phyloP scores from a whole-genome alignment of 345 rosid species.

The Camelina hispida region DNA sequence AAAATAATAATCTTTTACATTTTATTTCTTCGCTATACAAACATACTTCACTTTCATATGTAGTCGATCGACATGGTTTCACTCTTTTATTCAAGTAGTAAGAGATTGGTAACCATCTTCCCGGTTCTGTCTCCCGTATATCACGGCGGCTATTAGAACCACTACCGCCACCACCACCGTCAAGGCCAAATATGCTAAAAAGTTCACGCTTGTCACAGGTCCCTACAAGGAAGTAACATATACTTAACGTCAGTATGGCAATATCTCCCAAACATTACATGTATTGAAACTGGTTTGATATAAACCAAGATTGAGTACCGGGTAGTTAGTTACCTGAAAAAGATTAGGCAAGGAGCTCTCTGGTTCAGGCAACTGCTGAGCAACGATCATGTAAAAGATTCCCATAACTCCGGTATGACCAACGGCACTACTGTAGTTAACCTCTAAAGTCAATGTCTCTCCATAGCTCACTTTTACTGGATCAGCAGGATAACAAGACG shows the following conservation, averaged over 20 bases:
- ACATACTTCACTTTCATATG: not conserved
- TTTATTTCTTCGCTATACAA: too few species aligned
- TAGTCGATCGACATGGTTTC: not conserved
- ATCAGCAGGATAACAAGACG: conserved; percentile 75
- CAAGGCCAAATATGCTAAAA: conserved; percentile 20
- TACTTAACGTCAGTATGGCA: not conserved
- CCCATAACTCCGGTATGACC: conserved; percentile 90
- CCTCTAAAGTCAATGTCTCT: conserved; percentile 70
- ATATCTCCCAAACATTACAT: not conserved
- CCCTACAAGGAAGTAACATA: conserved; percentile 32
- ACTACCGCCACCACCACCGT: conserved; percentile 39
- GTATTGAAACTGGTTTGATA: not conserved
- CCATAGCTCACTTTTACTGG: conserved; percentile 62
- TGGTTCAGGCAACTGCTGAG: conserved; percentile 54
- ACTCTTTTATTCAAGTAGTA: conserved; percentile 25
- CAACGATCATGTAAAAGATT: conserved; percentile 71
- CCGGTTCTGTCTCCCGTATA: conserved; percentile 41
- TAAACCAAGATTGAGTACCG: not conserved
- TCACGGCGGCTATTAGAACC: conserved; percentile 39
- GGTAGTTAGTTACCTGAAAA: conserved; percentile 48
- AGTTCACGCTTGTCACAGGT: conserved; percentile 14
- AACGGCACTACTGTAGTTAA: conserved; percentile 57
- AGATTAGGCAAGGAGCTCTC: conserved; percentile 11
- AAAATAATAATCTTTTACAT: too few species aligned
- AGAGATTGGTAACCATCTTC: conserved; percentile 56